phyloP scores from a whole-genome alignment of 345 rosid species.

The Rubroshorea leprosula region DNA sequence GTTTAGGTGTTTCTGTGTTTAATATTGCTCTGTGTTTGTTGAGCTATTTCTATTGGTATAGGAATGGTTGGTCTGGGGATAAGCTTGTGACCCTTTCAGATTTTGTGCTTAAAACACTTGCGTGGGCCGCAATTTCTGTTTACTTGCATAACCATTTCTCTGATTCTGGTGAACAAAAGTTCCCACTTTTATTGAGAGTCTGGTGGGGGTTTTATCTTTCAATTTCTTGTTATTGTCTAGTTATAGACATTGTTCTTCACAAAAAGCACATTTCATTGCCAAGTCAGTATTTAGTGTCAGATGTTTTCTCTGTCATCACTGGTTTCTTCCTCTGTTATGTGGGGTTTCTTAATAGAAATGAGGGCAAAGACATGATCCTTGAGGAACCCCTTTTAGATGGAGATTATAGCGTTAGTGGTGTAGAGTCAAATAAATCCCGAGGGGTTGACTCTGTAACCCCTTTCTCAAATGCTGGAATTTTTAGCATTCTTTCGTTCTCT shows the following conservation, averaged over 20 bases:
- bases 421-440: conserved; percentile 15
- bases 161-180: conserved; percentile 25
- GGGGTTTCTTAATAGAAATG: conserved; percentile 34
- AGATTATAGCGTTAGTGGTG: conserved; percentile 17
- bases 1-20: conserved; percentile 45
- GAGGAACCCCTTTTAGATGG: conserved; percentile 39
- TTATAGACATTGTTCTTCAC: conserved; percentile 41
- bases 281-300: conserved; percentile 33
- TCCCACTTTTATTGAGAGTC: conserved; percentile 48
- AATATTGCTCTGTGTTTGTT: conserved; percentile 41
- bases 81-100: conserved; percentile 49
- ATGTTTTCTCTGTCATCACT: conserved; percentile 39
- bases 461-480: conserved; percentile 35
- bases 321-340: conserved; percentile 51
- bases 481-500: conserved; percentile 35
- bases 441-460: conserved; percentile 25
- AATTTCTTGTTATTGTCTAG: conserved; percentile 57
- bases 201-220: conserved; percentile 64
- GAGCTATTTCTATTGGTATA: conserved; percentile 63
- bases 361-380: conserved; percentile 24
- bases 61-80: conserved; percentile 48
- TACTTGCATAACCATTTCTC: conserved; percentile 26
- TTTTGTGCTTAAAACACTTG: conserved; percentile 45
- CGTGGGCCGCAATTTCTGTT: conserved; percentile 54
- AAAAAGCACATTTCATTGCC: conserved; percentile 22